phyloP scores from a whole-genome alignment of 441 rosid genomes.

The Breynia disticha region DNA sequence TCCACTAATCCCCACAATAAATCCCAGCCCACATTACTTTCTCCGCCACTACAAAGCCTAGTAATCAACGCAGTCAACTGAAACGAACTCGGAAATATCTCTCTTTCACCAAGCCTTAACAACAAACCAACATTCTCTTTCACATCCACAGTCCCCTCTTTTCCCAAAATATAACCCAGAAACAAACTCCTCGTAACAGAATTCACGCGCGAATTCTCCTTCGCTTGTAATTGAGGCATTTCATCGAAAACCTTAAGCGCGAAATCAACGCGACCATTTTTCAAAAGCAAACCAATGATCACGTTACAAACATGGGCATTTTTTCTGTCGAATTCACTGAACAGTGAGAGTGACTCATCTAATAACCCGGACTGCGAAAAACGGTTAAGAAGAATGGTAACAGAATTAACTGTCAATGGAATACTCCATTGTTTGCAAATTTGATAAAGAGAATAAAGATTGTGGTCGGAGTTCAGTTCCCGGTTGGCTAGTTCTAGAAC shows the following conservation, averaged over 20 bases:
- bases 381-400: slow-evolving; percentile 34
- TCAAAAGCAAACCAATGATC: slow-evolving; percentile 23
- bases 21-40: slow-evolving; percentile 37
- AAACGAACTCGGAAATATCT: slow-evolving; percentile 36
- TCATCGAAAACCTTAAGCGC: slow-evolving; percentile 75
- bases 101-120: slow-evolving; percentile 29
- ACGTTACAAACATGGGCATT: slow-evolving; percentile 38
- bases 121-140: slow-evolving; percentile 34
- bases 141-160: slow-evolving; percentile 17
- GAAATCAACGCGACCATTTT: slow-evolving; percentile 26
- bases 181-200: slow-evolving; percentile 35
- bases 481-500: slow-evolving; percentile 40
- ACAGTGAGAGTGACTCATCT: slow-evolving; percentile 34
- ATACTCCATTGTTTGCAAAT: slow-evolving; percentile 36
- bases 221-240: slow-evolving; percentile 42
- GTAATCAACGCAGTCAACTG: slow-evolving; percentile 37
- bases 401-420: slow-evolving; percentile 35
- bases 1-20: slow-evolving; percentile 34
- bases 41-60: slow-evolving; percentile 31
- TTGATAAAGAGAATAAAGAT: slow-evolving; percentile 36
- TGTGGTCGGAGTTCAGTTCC: slow-evolving; percentile 22
- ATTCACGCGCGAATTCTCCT: slow-evolving; percentile 30
- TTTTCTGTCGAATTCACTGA: slow-evolving; percentile 28
- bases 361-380: slow-evolving; percentile 42
- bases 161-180: slow-evolving; percentile 29